Base-by-base conservation (phyloP, 202 grass and related monocot genomes). In the Elaeis oleifera region DNA sequence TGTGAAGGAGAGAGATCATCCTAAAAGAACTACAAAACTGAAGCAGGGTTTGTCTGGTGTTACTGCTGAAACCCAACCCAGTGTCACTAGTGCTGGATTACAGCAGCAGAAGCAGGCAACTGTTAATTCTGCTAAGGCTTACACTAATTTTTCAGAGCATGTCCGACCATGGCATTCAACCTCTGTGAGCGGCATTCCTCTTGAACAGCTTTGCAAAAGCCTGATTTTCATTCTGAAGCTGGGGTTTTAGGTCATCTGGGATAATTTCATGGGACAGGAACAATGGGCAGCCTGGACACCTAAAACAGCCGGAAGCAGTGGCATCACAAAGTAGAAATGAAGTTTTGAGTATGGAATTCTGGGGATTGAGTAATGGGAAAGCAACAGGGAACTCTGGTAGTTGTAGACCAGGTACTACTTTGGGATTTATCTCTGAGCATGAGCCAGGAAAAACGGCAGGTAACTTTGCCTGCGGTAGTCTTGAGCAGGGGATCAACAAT, bases 371-470 rank as follows among this genome's bases (percentile, higher is more conserved):
- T 72, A 76, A 85, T 77, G 80, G 80, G 23, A 90, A 84, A 75
- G 78, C 78, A 29, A 18, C 14, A 18, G 75, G 59, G 70, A 60
- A 50, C 71, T 60, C 69, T 19, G 71, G 69, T 25, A 83, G 59
- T 79, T 74, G 58, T 21, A 81, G 76, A 75, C 71, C 70, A 48
- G 59, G 44, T 2, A 79, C 56, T 59, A 68, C 28, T 73, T 63
- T 67, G 56, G 79, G 82, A 61, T 84, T 94, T 11, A 73, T 80
- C 50, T 77, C 80, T 69, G 87, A 89, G 64, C 78, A 71, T 77
- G 81, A 81, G 80, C 54, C 56, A 67, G 68, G 66, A 63, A 24
- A 24, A 3, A 78, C 67, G 49, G 57, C 73, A 49, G 60, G 72
- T 7, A 75, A 48, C 28, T 54, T 64, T 23, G 67, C 68, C 64